These are phyloP conservation scores for Candida manassasensis DNA, from an alignment of 805 yeast species.

Conservation along the genomic window DNA sequence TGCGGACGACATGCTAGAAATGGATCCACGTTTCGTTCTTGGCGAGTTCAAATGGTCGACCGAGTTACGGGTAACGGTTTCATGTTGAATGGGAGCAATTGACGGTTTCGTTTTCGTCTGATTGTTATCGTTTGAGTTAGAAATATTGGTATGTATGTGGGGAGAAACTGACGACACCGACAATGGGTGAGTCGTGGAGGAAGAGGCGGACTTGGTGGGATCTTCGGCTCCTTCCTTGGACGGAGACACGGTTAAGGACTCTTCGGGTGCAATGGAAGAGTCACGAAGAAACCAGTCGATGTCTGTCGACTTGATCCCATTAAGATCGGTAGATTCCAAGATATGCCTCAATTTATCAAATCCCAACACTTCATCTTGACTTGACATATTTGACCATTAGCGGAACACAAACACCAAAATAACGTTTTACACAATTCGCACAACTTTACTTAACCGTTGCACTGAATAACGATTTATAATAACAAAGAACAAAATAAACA, in stretches of 20 bases:
- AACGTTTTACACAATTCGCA: no score
- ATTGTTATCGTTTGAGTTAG: constrained; percentile 29
- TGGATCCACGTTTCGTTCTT: constrained; percentile 12
- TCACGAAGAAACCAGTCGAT: constrained; percentile 51
- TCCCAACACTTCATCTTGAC: background rate
- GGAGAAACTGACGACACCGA: constrained; percentile 11
- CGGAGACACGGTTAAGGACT: constrained; percentile 2
- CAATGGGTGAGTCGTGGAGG: background rate
- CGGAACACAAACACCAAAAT: no score
- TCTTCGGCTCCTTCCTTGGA: constrained; percentile 1
- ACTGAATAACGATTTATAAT: no score
- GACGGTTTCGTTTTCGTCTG: constrained; percentile 30
- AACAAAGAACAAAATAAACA: no score
- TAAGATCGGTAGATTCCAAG: constrained; percentile 16
- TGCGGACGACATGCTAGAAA: constrained; percentile 15
- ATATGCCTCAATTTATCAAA: constrained; percentile 18
- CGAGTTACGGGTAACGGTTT: constrained; percentile 5
- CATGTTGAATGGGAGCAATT: constrained; percentile 20
- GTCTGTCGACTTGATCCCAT: constrained; percentile 38
- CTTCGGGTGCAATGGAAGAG: constrained; percentile 12
- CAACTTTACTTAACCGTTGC: background rate
- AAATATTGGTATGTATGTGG: constrained; percentile 23
- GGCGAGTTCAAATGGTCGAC: background rate
- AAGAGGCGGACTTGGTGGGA: no score
- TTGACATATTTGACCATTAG: background rate